Conservation (phyloP, 192 early-diverging fungal genomes). For the Backusella parvicylindrica region DNA sequence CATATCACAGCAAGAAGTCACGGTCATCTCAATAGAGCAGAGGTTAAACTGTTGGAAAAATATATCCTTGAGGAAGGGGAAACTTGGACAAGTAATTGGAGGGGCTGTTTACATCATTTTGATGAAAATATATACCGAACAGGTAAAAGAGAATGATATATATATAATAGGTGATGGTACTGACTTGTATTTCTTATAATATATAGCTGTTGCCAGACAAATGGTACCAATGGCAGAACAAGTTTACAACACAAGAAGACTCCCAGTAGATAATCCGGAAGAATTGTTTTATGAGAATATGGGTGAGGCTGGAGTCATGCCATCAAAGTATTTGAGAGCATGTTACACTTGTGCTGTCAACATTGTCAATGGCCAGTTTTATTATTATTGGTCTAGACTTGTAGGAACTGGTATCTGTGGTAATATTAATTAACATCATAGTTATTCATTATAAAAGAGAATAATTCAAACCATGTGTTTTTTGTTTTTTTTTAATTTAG, state of each 20-base stretch:
- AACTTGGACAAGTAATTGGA: not conserved
- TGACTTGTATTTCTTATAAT: not conserved
- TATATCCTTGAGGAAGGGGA: not conserved
- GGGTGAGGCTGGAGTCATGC: not conserved
- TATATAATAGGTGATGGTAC: not conserved
- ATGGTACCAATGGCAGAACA: not conserved
- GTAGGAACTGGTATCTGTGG: not conserved
- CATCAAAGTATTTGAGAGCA: slow-evolving; percentile 1
- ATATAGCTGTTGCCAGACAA: not conserved
- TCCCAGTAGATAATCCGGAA: not conserved
- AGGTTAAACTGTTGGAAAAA: not conserved
- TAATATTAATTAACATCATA: not conserved
- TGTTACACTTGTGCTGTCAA: slow-evolving; percentile 8
- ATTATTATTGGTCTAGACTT: slow-evolving; percentile 6
- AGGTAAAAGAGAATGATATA: not conserved
- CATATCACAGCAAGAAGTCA: not conserved
- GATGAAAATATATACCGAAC: slow-evolving; percentile 6
- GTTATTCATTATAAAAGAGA: no score
- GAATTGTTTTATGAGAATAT: not conserved
- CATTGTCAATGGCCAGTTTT: slow-evolving; percentile 14
- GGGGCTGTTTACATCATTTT: not conserved
- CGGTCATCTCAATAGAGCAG: not conserved
- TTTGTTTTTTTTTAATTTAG: not conserved
- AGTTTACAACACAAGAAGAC: not conserved
- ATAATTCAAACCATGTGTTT: no score